Conservation (phyloP, 768 basidiomycete species). For the Naganishia onofrii region DNA sequence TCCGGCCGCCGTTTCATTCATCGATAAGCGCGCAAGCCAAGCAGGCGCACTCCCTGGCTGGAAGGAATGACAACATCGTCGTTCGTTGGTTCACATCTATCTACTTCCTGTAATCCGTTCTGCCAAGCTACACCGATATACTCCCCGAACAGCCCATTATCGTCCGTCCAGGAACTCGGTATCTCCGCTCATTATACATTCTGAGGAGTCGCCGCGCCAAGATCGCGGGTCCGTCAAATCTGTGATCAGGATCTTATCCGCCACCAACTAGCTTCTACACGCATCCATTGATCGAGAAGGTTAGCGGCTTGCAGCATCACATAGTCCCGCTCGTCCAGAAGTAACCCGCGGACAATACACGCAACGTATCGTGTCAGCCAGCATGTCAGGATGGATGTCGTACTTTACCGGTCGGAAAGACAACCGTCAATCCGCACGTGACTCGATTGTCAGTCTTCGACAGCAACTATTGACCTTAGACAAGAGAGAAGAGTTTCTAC, state of each 20-base stretch:
- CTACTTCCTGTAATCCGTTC: not conserved
- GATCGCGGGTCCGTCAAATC: not conserved
- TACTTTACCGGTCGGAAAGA: slow-evolving; percentile 74
- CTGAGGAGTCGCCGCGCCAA: not conserved
- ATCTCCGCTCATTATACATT: not conserved
- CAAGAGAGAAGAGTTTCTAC: slow-evolving; percentile 97
- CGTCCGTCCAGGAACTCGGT: not conserved
- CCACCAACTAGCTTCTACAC: not conserved
- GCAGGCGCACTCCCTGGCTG: not conserved
- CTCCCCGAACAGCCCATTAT: not conserved
- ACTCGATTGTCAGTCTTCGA: slow-evolving; percentile 87
- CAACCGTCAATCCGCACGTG: slow-evolving; percentile 77
- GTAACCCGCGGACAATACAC: not conserved
- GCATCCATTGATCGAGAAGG: not conserved
- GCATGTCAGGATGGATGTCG: slow-evolving; percentile 66
- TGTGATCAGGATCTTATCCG: slow-evolving; percentile 1
- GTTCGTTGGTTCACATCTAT: not conserved
- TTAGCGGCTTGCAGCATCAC: not conserved
- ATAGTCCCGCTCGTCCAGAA: too few species aligned
- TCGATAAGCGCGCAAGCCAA: not conserved
- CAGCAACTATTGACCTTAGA: slow-evolving; percentile 95
- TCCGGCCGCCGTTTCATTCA: not conserved
- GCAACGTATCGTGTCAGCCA: slow-evolving; percentile 23
- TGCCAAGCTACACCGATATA: not conserved
- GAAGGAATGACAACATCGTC: slow-evolving; percentile 27